A percentile compares a stretch with the other conserved stretches of the same genome.
Conservation (phyloP, 2,329 filamentous ascomycete genomes). For the Sclerotinia spermophila region DNA sequence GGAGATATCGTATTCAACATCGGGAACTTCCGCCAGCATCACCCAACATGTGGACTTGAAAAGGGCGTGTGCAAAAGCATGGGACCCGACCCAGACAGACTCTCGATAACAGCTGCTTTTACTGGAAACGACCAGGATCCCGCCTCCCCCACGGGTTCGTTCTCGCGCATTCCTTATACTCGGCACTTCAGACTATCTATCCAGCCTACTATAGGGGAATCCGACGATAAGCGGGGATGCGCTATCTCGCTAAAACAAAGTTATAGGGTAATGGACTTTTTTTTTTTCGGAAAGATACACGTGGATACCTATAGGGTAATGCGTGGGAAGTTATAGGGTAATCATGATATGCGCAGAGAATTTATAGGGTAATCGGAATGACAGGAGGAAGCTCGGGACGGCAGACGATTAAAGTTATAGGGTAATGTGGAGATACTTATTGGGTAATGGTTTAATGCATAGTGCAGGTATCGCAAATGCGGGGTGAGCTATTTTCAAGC, state of each 20-base stretch:
- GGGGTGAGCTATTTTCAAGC: neutral
- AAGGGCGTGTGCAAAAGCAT: neutral
- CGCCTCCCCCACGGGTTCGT: neutral
- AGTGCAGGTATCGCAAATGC: neutral
- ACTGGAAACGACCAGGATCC: neutral
- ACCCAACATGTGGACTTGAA: neutral
- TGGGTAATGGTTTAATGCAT: neutral
- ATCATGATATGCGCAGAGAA: neutral
- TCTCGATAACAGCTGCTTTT: neutral
- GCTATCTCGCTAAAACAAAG: neutral
- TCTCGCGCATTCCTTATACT: neutral
- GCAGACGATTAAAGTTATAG: neutral
- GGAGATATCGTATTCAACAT: neutral
- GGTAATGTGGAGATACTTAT: neutral
- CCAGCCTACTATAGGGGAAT: neutral
- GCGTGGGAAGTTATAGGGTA: neutral
- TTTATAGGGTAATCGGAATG: neutral
- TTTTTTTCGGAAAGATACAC: neutral
- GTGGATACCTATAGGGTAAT: slow-evolving; percentile 1
- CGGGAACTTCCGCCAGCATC: neutral
- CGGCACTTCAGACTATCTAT: neutral
- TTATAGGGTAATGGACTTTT: neutral
- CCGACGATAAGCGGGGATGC: neutral
- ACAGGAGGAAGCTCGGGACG: neutral
- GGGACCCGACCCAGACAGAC: neutral